Conservation (phyloP, 1,284 basidiomycete species). For the Puccinia sorghi region DNA sequence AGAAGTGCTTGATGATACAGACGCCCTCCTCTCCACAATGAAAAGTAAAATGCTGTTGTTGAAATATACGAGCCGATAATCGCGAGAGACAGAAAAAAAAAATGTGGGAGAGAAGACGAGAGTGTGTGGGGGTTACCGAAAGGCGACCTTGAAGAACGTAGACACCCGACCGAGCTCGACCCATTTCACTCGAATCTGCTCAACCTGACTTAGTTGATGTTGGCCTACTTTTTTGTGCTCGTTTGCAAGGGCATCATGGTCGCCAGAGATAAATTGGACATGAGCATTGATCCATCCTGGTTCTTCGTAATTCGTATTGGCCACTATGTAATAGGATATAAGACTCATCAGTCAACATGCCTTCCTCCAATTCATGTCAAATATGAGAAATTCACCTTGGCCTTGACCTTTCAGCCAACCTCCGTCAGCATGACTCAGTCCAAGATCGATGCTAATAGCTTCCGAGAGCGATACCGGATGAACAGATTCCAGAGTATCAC, state of each 20-base stretch:
- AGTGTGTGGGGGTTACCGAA: not conserved
- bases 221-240: not conserved
- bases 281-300: conserved; percentile 20
- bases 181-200: conserved; percentile 25
- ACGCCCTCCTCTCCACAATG: too few species aligned
- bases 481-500: not conserved
- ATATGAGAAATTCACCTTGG: not conserved
- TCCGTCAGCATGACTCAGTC: not conserved
- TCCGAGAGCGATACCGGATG: not conserved
- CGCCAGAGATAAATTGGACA: conserved; percentile 3
- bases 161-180: conserved; percentile 8
- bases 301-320: conserved; percentile 25
- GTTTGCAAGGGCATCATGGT: not conserved
- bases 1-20: too few species aligned
- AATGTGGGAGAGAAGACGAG: too few species aligned
- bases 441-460: conserved; percentile 6
- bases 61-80: too few species aligned
- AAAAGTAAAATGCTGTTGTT: too few species aligned
- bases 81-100: too few species aligned
- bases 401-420: conserved; percentile 24
- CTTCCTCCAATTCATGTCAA: not conserved
- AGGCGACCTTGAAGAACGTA: conserved; percentile 1
- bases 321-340: not conserved
- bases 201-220: not conserved
- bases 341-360: not conserved